Evolutionary conservation across 2,329 filamentous ascomycete genomes (phyloP).

Genomic region (Berkeleyomyces rouxiae): DNA sequence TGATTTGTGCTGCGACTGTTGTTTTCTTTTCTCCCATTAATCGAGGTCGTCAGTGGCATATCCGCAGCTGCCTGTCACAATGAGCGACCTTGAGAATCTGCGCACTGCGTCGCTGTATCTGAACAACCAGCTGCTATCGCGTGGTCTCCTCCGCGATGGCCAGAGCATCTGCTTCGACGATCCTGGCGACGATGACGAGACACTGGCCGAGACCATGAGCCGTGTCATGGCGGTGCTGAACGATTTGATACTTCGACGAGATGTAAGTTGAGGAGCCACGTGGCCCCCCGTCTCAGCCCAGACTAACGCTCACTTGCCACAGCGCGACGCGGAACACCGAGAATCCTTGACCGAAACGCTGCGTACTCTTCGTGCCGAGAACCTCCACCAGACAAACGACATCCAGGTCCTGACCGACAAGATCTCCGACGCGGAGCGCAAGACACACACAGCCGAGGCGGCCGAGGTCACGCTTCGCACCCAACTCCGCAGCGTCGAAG

Average conservation of each 20-base stretch:
- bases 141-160: slow-evolving; percentile 49
- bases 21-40: neutral
- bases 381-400: slow-evolving; percentile 55
- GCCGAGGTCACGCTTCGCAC: slow-evolving; percentile 53
- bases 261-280: slow-evolving; percentile 39
- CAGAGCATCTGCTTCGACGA: slow-evolving; percentile 68
- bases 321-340: slow-evolving; percentile 81
- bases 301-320: slow-evolving; percentile 12
- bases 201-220: slow-evolving; percentile 51
- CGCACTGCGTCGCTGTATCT: slow-evolving; percentile 54
- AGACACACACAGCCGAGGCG: slow-evolving; percentile 43
- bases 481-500: slow-evolving; percentile 58
- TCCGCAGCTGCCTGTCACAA: slow-evolving; percentile 17
- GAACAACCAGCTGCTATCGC: slow-evolving; percentile 53
- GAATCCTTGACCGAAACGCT: slow-evolving; percentile 69
- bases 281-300: neutral
- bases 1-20: neutral
- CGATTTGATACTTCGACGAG: slow-evolving; percentile 76
- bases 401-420: slow-evolving; percentile 42
- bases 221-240: slow-evolving; percentile 86
- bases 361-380: slow-evolving; percentile 57
- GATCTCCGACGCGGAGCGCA: slow-evolving; percentile 36
- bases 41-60: neutral
- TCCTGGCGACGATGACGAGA: slow-evolving; percentile 44
- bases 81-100: slow-evolving; percentile 45